Conservation (phyloP, 176 grass and related monocot genomes). For the Melocanna baccifera region DNA sequence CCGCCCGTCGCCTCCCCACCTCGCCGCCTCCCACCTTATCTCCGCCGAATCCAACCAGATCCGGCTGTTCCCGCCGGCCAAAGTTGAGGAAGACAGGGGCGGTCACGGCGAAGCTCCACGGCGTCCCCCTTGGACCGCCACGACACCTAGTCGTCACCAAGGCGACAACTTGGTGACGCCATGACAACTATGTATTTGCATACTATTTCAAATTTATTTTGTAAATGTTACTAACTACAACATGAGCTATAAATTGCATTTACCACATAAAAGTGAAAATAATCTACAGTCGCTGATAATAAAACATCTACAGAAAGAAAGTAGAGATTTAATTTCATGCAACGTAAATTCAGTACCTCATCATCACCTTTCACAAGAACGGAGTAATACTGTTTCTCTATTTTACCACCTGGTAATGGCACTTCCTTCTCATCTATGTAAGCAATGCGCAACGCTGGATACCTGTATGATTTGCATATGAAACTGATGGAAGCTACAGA, state of each 20-base stretch:
- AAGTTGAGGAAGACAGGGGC: no score
- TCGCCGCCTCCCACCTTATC: no score
- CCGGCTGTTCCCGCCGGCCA: no score
- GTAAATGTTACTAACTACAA: not conserved
- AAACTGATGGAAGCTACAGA: conserved; percentile 16
- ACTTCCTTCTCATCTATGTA: conserved; percentile 76
- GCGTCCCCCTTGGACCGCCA: no score
- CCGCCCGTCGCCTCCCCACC: no score
- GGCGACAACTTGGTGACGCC: no score
- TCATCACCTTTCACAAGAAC: conserved; percentile 81
- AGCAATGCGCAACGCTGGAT: conserved; percentile 66
- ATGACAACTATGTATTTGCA: not conserved
- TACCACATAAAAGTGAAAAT: not conserved
- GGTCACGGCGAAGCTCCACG: no score
- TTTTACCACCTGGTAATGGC: conserved; percentile 35
- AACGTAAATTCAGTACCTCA: conserved; percentile 57
- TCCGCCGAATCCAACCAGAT: no score
- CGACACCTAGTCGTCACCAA: no score
- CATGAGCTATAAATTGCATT: not conserved
- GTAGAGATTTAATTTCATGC: conserved; percentile 23
- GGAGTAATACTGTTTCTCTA: conserved; percentile 63
- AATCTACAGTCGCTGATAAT: not conserved
- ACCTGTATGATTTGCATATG: conserved; percentile 41
- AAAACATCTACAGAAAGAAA: not conserved
- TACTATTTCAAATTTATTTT: conserved; percentile 18